A percentile compares a stretch with the other conserved stretches of the same genome.
phyloP scores from a whole-genome alignment of 148 eudicot genomes.

The Salicornia ramosissima region DNA sequence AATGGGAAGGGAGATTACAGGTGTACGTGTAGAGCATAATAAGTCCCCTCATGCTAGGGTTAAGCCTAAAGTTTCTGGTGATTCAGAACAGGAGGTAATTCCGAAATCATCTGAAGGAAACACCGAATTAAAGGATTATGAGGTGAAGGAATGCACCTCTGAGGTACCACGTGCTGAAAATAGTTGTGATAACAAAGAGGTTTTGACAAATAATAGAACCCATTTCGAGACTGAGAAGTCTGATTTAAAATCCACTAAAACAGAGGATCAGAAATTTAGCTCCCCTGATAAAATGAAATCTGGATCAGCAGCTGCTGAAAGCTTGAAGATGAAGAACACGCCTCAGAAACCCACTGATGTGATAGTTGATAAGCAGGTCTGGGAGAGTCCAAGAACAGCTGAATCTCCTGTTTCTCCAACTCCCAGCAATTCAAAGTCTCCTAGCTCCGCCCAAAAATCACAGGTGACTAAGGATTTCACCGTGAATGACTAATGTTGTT shows the following conservation, averaged over 20 bases:
- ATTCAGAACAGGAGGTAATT: slow-evolving; percentile 31
- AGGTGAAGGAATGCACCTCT: slow-evolving; percentile 37
- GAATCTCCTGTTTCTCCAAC: slow-evolving; percentile 43
- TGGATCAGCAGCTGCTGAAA: slow-evolving; percentile 31
- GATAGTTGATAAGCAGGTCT: slow-evolving; percentile 37
- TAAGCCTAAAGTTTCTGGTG: slow-evolving; percentile 47
- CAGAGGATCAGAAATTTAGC: slow-evolving; percentile 48
- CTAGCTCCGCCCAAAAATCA: slow-evolving; percentile 38
- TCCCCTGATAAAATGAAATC: slow-evolving; percentile 44
- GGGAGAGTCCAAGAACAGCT: slow-evolving; percentile 32
- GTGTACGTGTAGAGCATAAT: slow-evolving; percentile 42
- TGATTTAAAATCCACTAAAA: slow-evolving; percentile 32
- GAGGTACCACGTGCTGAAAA: slow-evolving; percentile 42
- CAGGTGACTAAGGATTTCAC: slow-evolving; percentile 32
- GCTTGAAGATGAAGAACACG: slow-evolving; percentile 24
- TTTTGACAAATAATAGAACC: slow-evolving; percentile 39
- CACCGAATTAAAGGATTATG: slow-evolving; percentile 34
- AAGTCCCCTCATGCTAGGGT: slow-evolving; percentile 38
- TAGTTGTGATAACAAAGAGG: slow-evolving; percentile 41
- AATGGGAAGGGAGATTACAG: slow-evolving; percentile 82
- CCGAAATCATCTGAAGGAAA: slow-evolving; percentile 36
- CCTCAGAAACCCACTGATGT: slow-evolving; percentile 32
- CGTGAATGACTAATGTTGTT: neutral
- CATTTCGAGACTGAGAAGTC: slow-evolving; percentile 31
- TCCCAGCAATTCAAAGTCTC: slow-evolving; percentile 37